Evolutionary conservation across 129 eudicot genomes (phyloP), one percentile per base, ranked within the genome.

Genomic region (Scalesia atractyloides): DNA sequence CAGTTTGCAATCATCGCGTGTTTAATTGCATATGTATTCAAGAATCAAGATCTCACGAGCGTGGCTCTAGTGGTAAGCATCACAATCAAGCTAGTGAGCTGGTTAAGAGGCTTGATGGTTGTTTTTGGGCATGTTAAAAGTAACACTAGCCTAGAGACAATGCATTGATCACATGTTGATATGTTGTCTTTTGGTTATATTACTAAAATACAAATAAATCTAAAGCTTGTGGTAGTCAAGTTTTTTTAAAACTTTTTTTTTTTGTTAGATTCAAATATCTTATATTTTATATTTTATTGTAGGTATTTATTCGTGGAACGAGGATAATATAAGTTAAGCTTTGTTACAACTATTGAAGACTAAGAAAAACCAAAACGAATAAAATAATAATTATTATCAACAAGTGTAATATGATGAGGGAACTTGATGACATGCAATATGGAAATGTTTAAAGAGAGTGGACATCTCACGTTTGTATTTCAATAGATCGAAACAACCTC

Each of bases 401-500:
- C 36, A n/a, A 49, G 49, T n/a, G 76, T 39, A 39, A 69, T 51
- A 77, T 62, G 82, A 63, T 77, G 72, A 33, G 12, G 58, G 72
- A 50, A 56, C 37, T 26, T 70, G 70, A 47, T 76, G 75, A 51
- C 33, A 48, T 57, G 39, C 14, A 44, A 36, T 18, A 57, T 68
- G 39, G 49, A 30, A 57, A 67, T 67, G 39, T 64, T 18, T 46
- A 68, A 64, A 78, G 82, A 71, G 19, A 72, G 75, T 79, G 83
- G 74, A 74, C 70, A 79, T 79, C 69, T 66, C 56, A 52, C 77
- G 58, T 79, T 73, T 73, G 64, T 59, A 73, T 73, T 37, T 79
- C 79, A 79, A 73, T 73, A 57, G 64, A 79, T 73, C 18, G 79
- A 48, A 73, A 67, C 79, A 72, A 79, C 74, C 83, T 79, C 74